Evolutionary conservation across 805 yeast species (phyloP), one percentile per base, ranked within the genome.

Genomic region (Kregervanrija fluxuum): DNA sequence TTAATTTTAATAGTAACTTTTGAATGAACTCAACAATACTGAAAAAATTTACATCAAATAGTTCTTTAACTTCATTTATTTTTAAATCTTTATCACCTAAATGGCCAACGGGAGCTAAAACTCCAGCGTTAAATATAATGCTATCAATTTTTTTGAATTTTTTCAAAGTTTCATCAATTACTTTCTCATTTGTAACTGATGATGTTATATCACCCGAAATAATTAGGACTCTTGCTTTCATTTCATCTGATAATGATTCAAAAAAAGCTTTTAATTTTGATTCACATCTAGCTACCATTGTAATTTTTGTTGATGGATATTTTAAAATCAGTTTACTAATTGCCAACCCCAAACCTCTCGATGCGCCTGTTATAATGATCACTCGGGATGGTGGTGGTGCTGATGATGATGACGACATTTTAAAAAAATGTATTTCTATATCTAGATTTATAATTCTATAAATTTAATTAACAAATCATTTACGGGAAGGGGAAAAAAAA

Each of bases 291-390:
- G 96, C 90, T 30, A 87, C 76, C 0, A 88, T 88, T 11, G 85
- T 74, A 5, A 85, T 75, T 34, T 68, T 67, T 0, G 46, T 43
- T 1, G 57, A 50, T 0, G 66, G 53, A 3, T 64, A 54, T 2
- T 61, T 39, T 1, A 89, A 64, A 14, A 77, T 63, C 12, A 67
- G 55, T 34, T 74, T 71, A 3, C 82, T 87, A 52, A 84, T 79
- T 1, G 89, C 74, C n/a, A 71, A 75, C 2, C 99, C 99, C 55
- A 91, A 82, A 5, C 97, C 95, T 59, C 76, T 73, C 2, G 87
- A 80, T 6, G 79, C 82, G 33, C 87, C 85, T 0, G 85, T 80
- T 1, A 80, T 72, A 11, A 74, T 56, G 10, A 71, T 69, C 31
- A 60, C 56, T 59, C 16, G 15, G 13, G 33, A 38, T 6, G 28